Evolutionary conservation across 306 rosid genomes (phyloP).

Genomic region (Coriaria nepalensis): DNA sequence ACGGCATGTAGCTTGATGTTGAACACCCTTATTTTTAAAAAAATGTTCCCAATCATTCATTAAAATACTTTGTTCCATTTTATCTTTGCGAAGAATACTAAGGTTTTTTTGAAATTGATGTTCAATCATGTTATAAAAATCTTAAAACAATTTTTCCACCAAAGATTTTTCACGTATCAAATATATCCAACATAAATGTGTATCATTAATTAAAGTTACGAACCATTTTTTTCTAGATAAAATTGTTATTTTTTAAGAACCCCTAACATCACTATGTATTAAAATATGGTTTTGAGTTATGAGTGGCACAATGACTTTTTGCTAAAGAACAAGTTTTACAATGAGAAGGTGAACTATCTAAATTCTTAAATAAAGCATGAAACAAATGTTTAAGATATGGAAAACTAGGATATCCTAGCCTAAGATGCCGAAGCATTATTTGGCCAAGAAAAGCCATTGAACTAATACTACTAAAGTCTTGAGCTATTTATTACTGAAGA

Average conservation of each 20-base stretch:
- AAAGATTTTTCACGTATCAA: not conserved
- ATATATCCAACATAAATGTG: too few relatives aligned
- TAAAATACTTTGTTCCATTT: not conserved
- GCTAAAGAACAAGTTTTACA: too few relatives aligned
- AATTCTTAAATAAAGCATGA: not conserved
- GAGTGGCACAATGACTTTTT: too few relatives aligned
- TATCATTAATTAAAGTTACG: too few relatives aligned
- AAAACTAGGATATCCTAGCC: not conserved
- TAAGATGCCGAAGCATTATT: not conserved
- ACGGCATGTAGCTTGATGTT: too few relatives aligned
- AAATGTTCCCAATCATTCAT: not conserved
- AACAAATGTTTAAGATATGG: not conserved
- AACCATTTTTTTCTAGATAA: too few relatives aligned
- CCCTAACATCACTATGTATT: too few relatives aligned
- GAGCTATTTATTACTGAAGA: not conserved
- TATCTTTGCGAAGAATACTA: not conserved
- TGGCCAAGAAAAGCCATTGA: not conserved
- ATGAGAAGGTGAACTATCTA: too few relatives aligned
- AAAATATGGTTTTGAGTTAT: too few relatives aligned
- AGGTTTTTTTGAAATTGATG: not conserved
- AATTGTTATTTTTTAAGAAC: too few relatives aligned
- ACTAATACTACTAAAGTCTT: not conserved
- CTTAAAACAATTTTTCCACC: not conserved
- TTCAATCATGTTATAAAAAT: not conserved
- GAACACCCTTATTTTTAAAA: too few relatives aligned